Base-by-base conservation (phyloP, 305 asterid genomes). In the Fraxinus floribunda region DNA sequence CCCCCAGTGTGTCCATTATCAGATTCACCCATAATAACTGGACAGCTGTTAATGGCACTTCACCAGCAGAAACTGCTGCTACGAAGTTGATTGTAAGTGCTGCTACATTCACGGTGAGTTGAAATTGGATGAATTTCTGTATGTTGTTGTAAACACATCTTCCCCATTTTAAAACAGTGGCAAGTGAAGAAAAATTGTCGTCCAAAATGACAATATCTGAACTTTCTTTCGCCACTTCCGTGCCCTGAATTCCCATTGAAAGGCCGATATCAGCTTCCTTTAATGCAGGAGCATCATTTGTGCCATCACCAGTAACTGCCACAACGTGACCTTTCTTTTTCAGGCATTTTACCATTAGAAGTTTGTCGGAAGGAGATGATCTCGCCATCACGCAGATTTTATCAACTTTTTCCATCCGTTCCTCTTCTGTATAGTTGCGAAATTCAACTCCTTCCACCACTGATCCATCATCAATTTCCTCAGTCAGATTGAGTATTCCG, bases 231-330 rank as follows among this genome's bases (percentile, higher is more conserved):
- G 81, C 88, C 29, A 86, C 88, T 68, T 88, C 83, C 0, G 86
- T 84, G 3, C 86, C 84, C 5, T 88, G 84, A 8, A 85, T 44
- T 9, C 88, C 91, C 86, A 86, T 85, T 0, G 86, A 83, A 10
- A 88, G 83, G 3, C 88, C 89, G 13, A 88, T 83, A 29, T 88
- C 89, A 0, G 91, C 91, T 76, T 88, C 92, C 38, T 87, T 87
- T 15, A 91, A 15, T 7, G 90, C 86, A 0, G 88, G 91, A 0
- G 90, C 89, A 30, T 91, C 93, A 16, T 87, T 87, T 2, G 88
- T 89, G 8, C 91, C 92, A 22, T 89, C 90, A 0, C 92, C 95
- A 0, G 87, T 89, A 0, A 86, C 89, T 24, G 92, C 93, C 24
- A 89, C 93, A 0, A 89, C 90, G 3, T 91, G 90, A 20, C 91